Evolutionary conservation across 495 filamentous ascomycete species (phyloP), one percentile per base, ranked within the genome.

Genomic region (Trichodelitschia bisporula): DNA sequence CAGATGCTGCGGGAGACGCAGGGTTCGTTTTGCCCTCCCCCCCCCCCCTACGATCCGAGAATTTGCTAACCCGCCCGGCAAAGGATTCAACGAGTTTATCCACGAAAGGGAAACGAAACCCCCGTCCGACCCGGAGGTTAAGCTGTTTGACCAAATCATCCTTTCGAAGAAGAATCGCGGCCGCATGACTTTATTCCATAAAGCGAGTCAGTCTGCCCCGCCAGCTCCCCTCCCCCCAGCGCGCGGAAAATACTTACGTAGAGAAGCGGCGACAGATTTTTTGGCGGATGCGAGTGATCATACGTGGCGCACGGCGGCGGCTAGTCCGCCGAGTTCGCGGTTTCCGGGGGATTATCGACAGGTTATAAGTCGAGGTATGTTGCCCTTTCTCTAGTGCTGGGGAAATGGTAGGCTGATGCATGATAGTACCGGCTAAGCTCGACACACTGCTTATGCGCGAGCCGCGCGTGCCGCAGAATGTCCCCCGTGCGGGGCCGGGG

Each of bases 71-170:
- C 27, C 19, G n/a, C 12, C 18, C 6, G 23, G 9, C 17, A 4
- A 29, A 84, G 82, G 62, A 11, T 93, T 97, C 51, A 91, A 90
- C 45, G 80, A 93, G 50, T 97, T 95, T 45, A 84, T 93, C 42
- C 78, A 89, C 45, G 78, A 90, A 29, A 69, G 86, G 19, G 86
- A 97, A 47, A 59, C 59, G 11, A 61, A 61, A 19, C 48, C 61
- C 8, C 48, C 63, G 4, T 64, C 61, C 27, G 64, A 72, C 35
- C 72, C 80, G 2, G 40, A 60, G 5, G 77, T 95, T 45, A 68
- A 78, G 31, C 60, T 97, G 15, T 97, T 97, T 47, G 86, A 97
- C 50, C 76, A 90, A 47, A 77, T 97, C 40, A 86, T 97, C 38
- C 61, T 92, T 4, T 78, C 78, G 10, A 97, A 97, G 53, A 77